These are phyloP conservation scores for Zoysia pacifica DNA, from an alignment of 176 grass and related monocot genomes.

Conservation along the genomic window DNA sequence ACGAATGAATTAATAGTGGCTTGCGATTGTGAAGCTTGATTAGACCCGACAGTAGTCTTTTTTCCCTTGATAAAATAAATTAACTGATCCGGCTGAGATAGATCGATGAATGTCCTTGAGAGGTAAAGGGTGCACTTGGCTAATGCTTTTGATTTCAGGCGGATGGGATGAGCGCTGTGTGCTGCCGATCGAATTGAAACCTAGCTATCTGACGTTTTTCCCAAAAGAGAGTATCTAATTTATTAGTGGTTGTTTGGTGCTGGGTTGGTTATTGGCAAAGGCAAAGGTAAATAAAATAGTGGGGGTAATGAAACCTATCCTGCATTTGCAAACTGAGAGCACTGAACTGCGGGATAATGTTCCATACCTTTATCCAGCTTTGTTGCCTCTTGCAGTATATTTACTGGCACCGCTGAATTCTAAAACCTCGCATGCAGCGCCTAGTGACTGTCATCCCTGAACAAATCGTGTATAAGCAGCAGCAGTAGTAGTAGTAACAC, in stretches of 20 bases:
- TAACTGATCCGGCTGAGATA: conserved; percentile 9
- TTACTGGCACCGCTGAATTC: background rate
- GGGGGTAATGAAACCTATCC: too few species aligned
- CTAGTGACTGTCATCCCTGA: conserved; percentile 26
- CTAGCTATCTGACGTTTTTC: background rate
- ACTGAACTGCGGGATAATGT: conserved; percentile 29
- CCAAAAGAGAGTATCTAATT: background rate
- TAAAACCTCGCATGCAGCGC: conserved; percentile 7
- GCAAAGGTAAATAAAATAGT: too few species aligned
- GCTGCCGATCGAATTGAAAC: conserved; percentile 39
- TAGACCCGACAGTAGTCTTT: background rate
- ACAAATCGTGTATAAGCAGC: background rate
- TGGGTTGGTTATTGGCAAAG: conserved; percentile 13
- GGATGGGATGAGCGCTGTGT: background rate
- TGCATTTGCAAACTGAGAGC: too few species aligned
- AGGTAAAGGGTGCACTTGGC: conserved; percentile 5
- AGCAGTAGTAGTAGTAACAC: background rate
- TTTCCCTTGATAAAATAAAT: conserved; percentile 3
- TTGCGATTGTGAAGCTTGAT: conserved; percentile 9
- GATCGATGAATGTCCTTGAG: conserved; percentile 7
- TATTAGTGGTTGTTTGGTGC: too few species aligned
- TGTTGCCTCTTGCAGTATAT: conserved; percentile 25
- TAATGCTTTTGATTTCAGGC: conserved; percentile 25
- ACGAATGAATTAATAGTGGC: background rate
- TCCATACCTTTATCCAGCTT: conserved; percentile 19